These are phyloP conservation scores for Wickerhamiella pararugosa DNA, from an alignment of 1,139 yeast genomes.

Conservation along the genomic window DNA sequence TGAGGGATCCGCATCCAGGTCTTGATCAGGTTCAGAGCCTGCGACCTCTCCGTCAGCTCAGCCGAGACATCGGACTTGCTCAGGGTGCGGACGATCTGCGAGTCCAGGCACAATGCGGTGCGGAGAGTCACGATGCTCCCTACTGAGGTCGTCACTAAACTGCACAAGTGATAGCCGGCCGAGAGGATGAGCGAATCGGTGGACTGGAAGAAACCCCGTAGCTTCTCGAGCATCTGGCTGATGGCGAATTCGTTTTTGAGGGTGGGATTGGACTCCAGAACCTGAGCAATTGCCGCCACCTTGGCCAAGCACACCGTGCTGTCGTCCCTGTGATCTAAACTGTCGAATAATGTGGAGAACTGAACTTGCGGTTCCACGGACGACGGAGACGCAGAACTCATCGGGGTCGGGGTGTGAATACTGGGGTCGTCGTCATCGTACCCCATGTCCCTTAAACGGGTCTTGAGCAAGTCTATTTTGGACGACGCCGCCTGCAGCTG, in stretches of 20 bases:
- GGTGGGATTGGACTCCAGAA: constrained; percentile 45
- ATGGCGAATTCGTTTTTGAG: constrained; percentile 52
- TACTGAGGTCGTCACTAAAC: constrained; percentile 44
- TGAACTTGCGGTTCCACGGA: constrained; percentile 20
- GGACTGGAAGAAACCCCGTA: constrained; percentile 47
- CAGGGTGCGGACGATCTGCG: constrained; percentile 48
- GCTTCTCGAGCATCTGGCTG: constrained; percentile 41
- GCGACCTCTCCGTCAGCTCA: constrained; percentile 51
- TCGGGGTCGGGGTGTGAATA: constrained; percentile 9
- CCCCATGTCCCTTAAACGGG: constrained; percentile 23
- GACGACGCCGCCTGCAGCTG: constrained; percentile 28
- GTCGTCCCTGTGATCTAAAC: constrained; percentile 27
- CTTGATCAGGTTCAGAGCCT: constrained; percentile 62
- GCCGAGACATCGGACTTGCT: constrained; percentile 35
- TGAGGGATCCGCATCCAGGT: constrained; percentile 41
- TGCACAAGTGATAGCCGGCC: constrained; percentile 58
- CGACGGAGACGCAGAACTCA: constrained; percentile 33
- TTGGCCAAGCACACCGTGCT: constrained; percentile 38
- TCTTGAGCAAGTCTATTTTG: constrained; percentile 22
- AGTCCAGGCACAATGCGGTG: constrained; percentile 39
- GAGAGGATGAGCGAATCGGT: constrained; percentile 50
- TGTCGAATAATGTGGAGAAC: constrained; percentile 9
- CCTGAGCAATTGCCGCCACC: constrained; percentile 46
- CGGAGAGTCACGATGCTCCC: constrained; percentile 34
- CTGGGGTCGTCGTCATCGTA: constrained; percentile 10